Conservation (phyloP, 2,329 filamentous ascomycete species). For the Daldinia sp. region DNA sequence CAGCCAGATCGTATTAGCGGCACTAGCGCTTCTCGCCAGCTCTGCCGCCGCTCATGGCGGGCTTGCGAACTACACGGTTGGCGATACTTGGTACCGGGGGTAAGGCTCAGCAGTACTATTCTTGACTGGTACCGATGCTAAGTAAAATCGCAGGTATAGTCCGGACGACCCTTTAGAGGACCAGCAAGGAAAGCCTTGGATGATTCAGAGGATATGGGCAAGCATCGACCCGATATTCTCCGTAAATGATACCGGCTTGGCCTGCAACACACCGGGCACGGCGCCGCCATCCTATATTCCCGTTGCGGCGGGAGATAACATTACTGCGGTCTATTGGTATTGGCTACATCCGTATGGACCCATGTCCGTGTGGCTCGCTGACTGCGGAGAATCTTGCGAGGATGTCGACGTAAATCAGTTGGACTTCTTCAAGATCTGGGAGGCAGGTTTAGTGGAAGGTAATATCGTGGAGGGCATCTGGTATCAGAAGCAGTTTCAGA, state of each 20-base stretch:
- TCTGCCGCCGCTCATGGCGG: conserved; percentile 53
- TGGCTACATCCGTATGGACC: conserved; percentile 58
- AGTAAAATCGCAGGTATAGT: conserved; percentile 50
- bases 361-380: conserved; percentile 56
- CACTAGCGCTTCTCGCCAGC: conserved; percentile 33
- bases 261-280: conserved; percentile 55
- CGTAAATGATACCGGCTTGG: conserved; percentile 51
- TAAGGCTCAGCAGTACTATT: conserved; percentile 37
- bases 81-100: conserved; percentile 57
- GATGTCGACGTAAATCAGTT: conserved; percentile 50
- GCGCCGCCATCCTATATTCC: conserved; percentile 55
- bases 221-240: conserved; percentile 56
- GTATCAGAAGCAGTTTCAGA: conserved; percentile 57
- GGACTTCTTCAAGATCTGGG: conserved; percentile 58
- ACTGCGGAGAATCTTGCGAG: conserved; percentile 51
- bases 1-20: conserved; percentile 17
- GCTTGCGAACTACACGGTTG: conserved; percentile 57
- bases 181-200: conserved; percentile 55
- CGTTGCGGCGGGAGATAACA: conserved; percentile 52
- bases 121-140: not conserved
- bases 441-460: conserved; percentile 53
- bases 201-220: conserved; percentile 55
- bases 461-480: conserved; percentile 54
- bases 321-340: conserved; percentile 58
- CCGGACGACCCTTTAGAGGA: conserved; percentile 49